These are phyloP conservation scores for Fusarium sp. DNA, from an alignment of 2,329 filamentous ascomycete species.

Conservation along the genomic window DNA sequence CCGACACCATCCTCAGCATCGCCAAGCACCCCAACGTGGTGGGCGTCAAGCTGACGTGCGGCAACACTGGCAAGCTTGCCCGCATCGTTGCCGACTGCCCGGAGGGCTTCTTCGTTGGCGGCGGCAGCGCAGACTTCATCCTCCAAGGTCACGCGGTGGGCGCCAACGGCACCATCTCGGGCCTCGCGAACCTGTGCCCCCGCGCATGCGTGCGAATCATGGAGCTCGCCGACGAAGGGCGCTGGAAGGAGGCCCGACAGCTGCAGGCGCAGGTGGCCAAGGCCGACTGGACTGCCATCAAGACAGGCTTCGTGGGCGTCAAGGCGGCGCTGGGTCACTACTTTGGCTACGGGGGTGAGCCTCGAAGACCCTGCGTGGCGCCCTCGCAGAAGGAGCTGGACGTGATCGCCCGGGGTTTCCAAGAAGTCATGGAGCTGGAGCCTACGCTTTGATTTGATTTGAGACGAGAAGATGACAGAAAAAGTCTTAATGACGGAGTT, in stretches of 20 bases:
- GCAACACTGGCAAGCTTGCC: conserved; percentile 72
- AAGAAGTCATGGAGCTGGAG: conserved; percentile 48
- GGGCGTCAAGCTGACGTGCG: conserved; percentile 73
- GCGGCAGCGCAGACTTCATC: conserved; percentile 55
- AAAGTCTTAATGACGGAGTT: conserved; percentile 14
- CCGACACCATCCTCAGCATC: conserved; percentile 66
- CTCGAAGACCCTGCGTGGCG: conserved; percentile 51
- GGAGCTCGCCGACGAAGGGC: conserved; percentile 47
- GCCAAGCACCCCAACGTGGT: conserved; percentile 67
- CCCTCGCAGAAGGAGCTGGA: conserved; percentile 48
- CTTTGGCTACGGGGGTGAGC: conserved; percentile 52
- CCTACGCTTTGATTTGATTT: conserved; percentile 26
- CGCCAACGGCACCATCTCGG: conserved; percentile 54
- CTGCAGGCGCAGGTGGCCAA: conserved; percentile 56
- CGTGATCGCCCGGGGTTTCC: conserved; percentile 50
- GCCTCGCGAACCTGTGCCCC: conserved; percentile 53
- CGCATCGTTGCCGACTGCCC: conserved; percentile 57
- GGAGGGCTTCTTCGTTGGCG: conserved; percentile 48
- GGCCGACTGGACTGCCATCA: conserved; percentile 59
- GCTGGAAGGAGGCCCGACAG: conserved; percentile 47
- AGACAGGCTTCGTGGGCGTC: conserved; percentile 60
- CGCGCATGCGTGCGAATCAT: conserved; percentile 50
- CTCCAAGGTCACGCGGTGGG: conserved; percentile 53
- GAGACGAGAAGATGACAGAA: neutral
- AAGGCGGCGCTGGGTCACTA: conserved; percentile 58